Conservation (phyloP, 768 basidiomycete species). For the Lactarius indigo region DNA sequence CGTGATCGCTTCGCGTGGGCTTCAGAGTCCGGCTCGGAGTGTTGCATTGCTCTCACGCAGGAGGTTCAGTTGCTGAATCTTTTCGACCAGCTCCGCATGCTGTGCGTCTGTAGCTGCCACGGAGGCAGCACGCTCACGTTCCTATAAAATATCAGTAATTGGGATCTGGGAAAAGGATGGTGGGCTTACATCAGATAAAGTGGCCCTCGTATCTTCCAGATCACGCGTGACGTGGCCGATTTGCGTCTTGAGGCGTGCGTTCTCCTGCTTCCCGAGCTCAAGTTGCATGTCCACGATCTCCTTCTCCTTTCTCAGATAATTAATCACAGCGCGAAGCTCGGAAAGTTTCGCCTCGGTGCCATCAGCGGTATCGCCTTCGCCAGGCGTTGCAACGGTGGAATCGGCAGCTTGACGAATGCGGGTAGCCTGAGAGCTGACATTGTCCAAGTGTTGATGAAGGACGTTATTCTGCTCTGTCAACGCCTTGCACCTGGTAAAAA, state of each 20-base stretch:
- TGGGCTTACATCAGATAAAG: slow-evolving; percentile 61
- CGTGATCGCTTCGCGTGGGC: slow-evolving; percentile 62
- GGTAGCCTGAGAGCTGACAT: slow-evolving; percentile 75
- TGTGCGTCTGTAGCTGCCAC: slow-evolving; percentile 69
- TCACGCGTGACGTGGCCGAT: slow-evolving; percentile 68
- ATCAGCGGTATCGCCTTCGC: slow-evolving; percentile 44
- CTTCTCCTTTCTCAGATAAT: slow-evolving; percentile 85
- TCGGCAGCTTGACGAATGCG: slow-evolving; percentile 73
- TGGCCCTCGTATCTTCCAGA: slow-evolving; percentile 65
- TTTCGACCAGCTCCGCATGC: slow-evolving; percentile 79
- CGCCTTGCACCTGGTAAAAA: slow-evolving; percentile 57
- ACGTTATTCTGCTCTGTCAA: slow-evolving; percentile 70
- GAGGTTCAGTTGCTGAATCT: slow-evolving; percentile 83
- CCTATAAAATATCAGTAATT: slow-evolving; percentile 40
- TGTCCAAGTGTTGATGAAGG: slow-evolving; percentile 81
- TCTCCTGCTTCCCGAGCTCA: slow-evolving; percentile 78
- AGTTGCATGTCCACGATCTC: slow-evolving; percentile 88
- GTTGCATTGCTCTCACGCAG: slow-evolving; percentile 87
- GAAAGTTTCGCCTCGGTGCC: slow-evolving; percentile 62
- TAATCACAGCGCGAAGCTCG: slow-evolving; percentile 73
- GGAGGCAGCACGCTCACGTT: slow-evolving; percentile 75
- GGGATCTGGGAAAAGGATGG: slow-evolving; percentile 2
- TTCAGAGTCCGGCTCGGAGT: slow-evolving; percentile 73
- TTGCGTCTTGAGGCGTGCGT: slow-evolving; percentile 65
- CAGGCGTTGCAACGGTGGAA: slow-evolving; percentile 38